phyloP scores from a whole-genome alignment of 2,329 filamentous ascomycete species.

The Aspergillus jensenii region DNA sequence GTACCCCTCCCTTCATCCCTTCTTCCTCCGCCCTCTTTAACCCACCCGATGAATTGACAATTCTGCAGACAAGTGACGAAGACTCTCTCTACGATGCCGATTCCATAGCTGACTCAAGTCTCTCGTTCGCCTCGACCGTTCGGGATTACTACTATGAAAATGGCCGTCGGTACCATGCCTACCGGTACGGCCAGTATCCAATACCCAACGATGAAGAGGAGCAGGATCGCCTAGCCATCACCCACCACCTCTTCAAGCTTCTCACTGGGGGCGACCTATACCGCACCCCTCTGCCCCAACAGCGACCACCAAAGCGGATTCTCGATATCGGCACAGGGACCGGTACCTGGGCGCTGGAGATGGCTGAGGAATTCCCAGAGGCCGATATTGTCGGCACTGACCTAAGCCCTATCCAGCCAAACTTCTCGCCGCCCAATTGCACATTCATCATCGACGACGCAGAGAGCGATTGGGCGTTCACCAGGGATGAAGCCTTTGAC shows the following conservation, averaged over 20 bases:
- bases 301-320: conserved; percentile 21
- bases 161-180: conserved; percentile 45
- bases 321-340: conserved; percentile 37
- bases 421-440: conserved; percentile 50
- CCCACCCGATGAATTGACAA: conserved; percentile 2
- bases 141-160: conserved; percentile 42
- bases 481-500: conserved; percentile 39
- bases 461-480: conserved; percentile 42
- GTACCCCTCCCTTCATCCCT: neutral
- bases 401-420: conserved; percentile 37
- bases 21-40: neutral
- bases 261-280: conserved; percentile 37
- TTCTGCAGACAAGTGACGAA: conserved; percentile 33
- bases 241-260: conserved; percentile 41
- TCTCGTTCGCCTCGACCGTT: conserved; percentile 40
- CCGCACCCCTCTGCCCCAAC: conserved; percentile 36
- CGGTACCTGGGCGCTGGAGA: conserved; percentile 42
- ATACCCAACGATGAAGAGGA: conserved; percentile 47
- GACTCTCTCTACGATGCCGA: conserved; percentile 33
- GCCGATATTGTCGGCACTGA: conserved; percentile 38
- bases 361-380: conserved; percentile 40
- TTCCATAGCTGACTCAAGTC: conserved; percentile 41
- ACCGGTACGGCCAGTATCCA: conserved; percentile 42
- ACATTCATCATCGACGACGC: conserved; percentile 50
- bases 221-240: conserved; percentile 42